Conservation (phyloP, 2,329 filamentous ascomycete genomes). For the Colletotrichum ledebouriae region DNA sequence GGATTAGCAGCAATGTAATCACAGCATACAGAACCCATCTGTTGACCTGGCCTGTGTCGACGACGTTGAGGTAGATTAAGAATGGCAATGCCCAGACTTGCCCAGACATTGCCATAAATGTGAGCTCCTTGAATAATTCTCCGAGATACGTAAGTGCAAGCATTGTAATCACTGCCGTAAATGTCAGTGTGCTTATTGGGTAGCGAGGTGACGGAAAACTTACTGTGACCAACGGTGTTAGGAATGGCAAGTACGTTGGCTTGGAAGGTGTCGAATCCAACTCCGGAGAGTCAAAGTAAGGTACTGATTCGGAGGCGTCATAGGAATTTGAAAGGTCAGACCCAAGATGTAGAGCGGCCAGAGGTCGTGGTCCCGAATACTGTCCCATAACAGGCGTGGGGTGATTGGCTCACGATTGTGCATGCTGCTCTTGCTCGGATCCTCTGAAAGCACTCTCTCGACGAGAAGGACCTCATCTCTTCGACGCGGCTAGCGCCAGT, state of each 20-base stretch:
- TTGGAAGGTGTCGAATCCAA: conserved; percentile 71
- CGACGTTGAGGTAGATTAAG: conserved; percentile 61
- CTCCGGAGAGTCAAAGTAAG: conserved; percentile 70
- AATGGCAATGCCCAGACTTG: conserved; percentile 74
- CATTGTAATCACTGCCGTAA: conserved; percentile 54
- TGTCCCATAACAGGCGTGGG: conserved; percentile 62
- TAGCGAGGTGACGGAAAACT: not conserved
- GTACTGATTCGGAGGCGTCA: conserved; percentile 63
- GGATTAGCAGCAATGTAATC: conserved; percentile 52
- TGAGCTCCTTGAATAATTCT: conserved; percentile 63
- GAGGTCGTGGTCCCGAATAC: conserved; percentile 64
- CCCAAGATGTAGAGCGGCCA: conserved; percentile 67
- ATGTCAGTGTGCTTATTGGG: conserved; percentile 27
- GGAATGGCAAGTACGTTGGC: conserved; percentile 76
- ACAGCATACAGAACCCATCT: conserved; percentile 54
- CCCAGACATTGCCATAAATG: conserved; percentile 58
- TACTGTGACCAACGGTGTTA: conserved; percentile 53
- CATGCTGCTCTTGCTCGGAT: conserved; percentile 71
- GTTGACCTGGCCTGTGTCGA: conserved; percentile 48
- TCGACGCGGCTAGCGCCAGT: not conserved
- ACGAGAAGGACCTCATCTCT: conserved; percentile 72
- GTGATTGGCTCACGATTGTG: conserved; percentile 71
- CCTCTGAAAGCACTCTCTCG: conserved; percentile 70
- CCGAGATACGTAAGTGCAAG: conserved; percentile 60
- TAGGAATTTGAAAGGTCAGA: conserved; percentile 67